Conservation (phyloP, 2,329 filamentous ascomycete species). For the Calycina herbarum region DNA sequence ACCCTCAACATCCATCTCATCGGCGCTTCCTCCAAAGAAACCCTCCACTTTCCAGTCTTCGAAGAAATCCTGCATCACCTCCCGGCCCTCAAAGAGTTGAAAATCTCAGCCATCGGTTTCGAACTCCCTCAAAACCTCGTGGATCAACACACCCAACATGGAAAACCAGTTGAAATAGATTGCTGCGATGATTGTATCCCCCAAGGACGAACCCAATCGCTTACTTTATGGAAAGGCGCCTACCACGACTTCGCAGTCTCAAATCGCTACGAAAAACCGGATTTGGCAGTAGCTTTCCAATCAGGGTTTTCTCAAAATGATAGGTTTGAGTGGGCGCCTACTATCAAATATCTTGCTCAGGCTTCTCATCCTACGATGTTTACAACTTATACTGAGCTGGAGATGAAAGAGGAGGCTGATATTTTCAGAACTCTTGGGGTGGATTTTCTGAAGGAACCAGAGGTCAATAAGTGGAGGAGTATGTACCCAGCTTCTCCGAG, state of each 20-base stretch:
- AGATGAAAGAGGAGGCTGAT: slow-evolving; percentile 23
- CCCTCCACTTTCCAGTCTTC: slow-evolving; percentile 20
- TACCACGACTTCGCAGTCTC: slow-evolving; percentile 21
- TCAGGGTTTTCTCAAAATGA: slow-evolving; percentile 20
- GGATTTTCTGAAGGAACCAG: slow-evolving; percentile 16
- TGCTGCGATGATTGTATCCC: slow-evolving; percentile 20
- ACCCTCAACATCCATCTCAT: slow-evolving; percentile 23
- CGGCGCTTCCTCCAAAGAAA: slow-evolving; percentile 21
- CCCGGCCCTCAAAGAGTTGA: slow-evolving; percentile 15
- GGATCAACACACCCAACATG: not conserved
- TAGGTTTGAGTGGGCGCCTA: slow-evolving; percentile 18
- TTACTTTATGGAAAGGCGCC: slow-evolving; percentile 18
- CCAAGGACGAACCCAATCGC: not conserved
- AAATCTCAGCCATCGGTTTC: slow-evolving; percentile 17
- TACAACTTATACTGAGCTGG: slow-evolving; percentile 24
- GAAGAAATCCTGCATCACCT: slow-evolving; percentile 26
- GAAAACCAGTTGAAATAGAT: slow-evolving; percentile 8
- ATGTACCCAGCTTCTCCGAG: no score
- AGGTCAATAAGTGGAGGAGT: slow-evolving; percentile 25
- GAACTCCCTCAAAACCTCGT: slow-evolving; percentile 15
- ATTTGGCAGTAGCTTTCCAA: slow-evolving; percentile 26
- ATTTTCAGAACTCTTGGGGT: slow-evolving; percentile 15
- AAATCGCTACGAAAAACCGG: slow-evolving; percentile 14
- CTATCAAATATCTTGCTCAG: slow-evolving; percentile 16
- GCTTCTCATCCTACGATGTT: slow-evolving; percentile 22